Evolutionary conservation across 2,329 filamentous ascomycete genomes (phyloP).

Genomic region (Aspergillus tamarii): DNA sequence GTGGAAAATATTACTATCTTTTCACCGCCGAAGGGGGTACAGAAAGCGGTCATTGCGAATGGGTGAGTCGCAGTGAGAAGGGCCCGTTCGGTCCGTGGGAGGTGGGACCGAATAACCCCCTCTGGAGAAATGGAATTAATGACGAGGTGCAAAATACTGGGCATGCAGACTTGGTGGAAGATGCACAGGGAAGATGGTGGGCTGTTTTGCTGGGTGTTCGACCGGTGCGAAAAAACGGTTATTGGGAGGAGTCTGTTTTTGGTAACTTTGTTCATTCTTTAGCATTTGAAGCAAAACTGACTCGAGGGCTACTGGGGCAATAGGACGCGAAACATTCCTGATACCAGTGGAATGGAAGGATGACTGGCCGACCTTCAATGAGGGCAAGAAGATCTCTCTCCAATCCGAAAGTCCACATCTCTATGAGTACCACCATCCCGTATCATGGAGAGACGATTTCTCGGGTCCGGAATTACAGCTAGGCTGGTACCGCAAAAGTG

Average conservation of each 20-base stretch:
- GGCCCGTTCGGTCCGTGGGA: conserved; percentile 65
- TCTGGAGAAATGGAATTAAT: conserved; percentile 55
- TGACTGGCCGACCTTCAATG: conserved; percentile 57
- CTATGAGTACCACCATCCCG: conserved; percentile 17
- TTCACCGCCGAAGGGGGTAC: conserved; percentile 60
- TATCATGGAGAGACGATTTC: conserved; percentile 44
- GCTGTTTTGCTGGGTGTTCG: conserved; percentile 53
- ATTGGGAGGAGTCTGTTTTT: conserved; percentile 47
- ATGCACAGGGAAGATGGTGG: conserved; percentile 52
- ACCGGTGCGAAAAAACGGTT: conserved; percentile 33
- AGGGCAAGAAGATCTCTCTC: conserved; percentile 49
- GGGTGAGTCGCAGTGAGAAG: conserved; percentile 58
- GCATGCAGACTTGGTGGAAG: conserved; percentile 54
- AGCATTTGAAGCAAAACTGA: neutral
- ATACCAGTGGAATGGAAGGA: conserved; percentile 55
- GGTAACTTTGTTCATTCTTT: conserved; percentile 30
- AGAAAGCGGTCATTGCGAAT: conserved; percentile 64
- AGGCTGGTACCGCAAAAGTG: conserved; percentile 46
- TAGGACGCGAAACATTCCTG: conserved; percentile 56
- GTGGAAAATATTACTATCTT: conserved; percentile 58
- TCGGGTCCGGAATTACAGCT: conserved; percentile 24
- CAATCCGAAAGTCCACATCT: conserved; percentile 24
- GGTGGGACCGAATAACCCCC: conserved; percentile 59
- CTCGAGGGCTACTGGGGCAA: neutral
- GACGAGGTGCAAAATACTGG: conserved; percentile 57